These are phyloP conservation scores for Galerina sulciceps DNA, from an alignment of 768 basidiomycete genomes.

Conservation along the genomic window DNA sequence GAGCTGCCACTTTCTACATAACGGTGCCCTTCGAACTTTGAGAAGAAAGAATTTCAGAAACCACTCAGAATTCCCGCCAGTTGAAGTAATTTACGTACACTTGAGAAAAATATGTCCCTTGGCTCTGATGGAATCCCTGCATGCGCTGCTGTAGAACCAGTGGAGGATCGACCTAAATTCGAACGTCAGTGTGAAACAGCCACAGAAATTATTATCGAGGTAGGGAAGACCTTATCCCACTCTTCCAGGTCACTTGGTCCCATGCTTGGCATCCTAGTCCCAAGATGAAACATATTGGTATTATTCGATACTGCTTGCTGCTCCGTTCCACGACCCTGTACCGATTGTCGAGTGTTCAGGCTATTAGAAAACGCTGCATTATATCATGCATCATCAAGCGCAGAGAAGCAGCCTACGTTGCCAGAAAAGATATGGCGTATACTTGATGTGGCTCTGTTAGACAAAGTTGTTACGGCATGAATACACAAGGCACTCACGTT, in stretches of 20 bases:
- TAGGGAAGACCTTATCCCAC: constrained; percentile 34
- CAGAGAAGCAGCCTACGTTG: constrained; percentile 50
- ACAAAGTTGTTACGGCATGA: background rate
- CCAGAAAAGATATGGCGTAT: constrained; percentile 67
- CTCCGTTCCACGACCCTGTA: constrained; percentile 62
- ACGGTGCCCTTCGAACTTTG: too few relatives aligned
- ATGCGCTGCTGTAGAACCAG: constrained; percentile 6
- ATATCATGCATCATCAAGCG: background rate
- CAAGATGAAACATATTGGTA: constrained; percentile 55
- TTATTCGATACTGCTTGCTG: constrained; percentile 43
- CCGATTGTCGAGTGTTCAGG: constrained; percentile 61
- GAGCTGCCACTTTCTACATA: too few relatives aligned
- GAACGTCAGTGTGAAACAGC: too few relatives aligned
- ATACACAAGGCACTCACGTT: constrained; percentile 49
- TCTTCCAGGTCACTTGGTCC: constrained; percentile 36
- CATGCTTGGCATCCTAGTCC: constrained; percentile 48
- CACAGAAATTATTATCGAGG: too few relatives aligned
- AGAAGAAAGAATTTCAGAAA: too few relatives aligned
- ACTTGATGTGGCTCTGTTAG: constrained; percentile 35
- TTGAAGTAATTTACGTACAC: too few relatives aligned
- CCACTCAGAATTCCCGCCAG: too few relatives aligned
- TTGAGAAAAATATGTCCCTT: too few relatives aligned
- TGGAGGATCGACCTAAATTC: constrained; percentile 7
- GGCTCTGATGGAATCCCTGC: background rate
- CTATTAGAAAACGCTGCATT: constrained; percentile 29